Evolutionary conservation across 2,329 filamentous ascomycete genomes (phyloP), one percentile per base, ranked within the genome.

Genomic region (Sclerotiophoma versabilis): DNA sequence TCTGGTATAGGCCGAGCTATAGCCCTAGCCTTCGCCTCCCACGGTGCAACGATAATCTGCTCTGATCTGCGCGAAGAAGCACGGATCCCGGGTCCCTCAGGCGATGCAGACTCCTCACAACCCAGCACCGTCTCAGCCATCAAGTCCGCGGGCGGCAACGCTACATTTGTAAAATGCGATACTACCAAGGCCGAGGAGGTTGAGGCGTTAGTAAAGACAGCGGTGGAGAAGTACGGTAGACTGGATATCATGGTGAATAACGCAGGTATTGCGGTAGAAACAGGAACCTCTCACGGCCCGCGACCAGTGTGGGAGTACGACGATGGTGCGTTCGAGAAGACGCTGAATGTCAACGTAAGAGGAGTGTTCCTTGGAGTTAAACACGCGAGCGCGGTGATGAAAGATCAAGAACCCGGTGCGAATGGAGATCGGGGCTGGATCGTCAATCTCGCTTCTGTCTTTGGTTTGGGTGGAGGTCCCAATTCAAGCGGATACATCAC

Each of bases 401-500:
- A 83, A 10, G 69, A 71, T 6, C 83, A 86, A 56, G 69, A 77
- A 0, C 74, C 72, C 0, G 66, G 72, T 4, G 20, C 59, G 17
- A 62, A 36, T 23, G 68, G 68, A 11, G 69, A 74, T 48, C 69
- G 82, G 26, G 84, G 83, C 3, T 74, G 75, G 61, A 86, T 86
- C 60, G 75, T 86, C 54, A 86, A 86, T 62, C 70, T 84, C 2
- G 74, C 81, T 0, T 81, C 77, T 49, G 79, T 85, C 60, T 83
- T 49, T 25, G 48, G 43, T 11, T 36, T 49, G 9, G 42, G 42
- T 15, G 45, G 54, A 25, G 50, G 49, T 0, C 12, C 37, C 2
- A 12, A 20, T 7, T 51, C 48, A 5, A 64, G 58, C 47, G 7
- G 63, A 2, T 84, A 84, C 43, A 71, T 73, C 10, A 75, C 81